A percentile compares a stretch with the other conserved stretches of the same genome.
Conservation (phyloP, 371 early-diverging fungal species). For the Apophysomyces ossiformis region DNA sequence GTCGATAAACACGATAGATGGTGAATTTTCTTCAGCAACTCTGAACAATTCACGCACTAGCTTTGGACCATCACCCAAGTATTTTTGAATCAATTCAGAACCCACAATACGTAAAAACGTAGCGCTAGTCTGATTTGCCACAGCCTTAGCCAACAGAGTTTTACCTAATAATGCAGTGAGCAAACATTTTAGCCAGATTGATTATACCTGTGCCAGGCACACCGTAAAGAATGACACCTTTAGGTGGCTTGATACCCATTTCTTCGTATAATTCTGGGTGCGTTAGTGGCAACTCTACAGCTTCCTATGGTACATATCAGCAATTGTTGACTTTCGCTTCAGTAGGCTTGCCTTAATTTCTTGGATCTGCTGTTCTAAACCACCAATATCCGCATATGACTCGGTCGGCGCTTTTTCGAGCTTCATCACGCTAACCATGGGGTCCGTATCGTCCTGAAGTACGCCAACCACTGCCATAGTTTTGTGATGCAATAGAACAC, state of each 20-base stretch:
- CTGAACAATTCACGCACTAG: conserved; percentile 99
- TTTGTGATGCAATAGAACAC: conserved; percentile 98
- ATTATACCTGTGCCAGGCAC: conserved; percentile 94
- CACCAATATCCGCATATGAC: conserved; percentile 99
- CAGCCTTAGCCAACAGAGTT: conserved; percentile 99
- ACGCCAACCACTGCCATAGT: conserved; percentile 96
- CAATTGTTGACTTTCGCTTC: not conserved
- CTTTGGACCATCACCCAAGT: conserved; percentile 99
- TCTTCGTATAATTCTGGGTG: conserved; percentile 99
- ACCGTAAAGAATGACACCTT: conserved; percentile 99
- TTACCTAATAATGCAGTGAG: conserved; percentile 62
- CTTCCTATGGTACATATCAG: conserved; percentile 64
- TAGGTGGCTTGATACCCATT: conserved; percentile 99
- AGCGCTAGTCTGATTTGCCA: conserved; percentile 99
- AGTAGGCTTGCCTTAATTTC: conserved; percentile 88
- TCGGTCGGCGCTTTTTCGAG: conserved; percentile 99
- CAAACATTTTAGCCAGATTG: not conserved
- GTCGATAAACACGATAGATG: conserved; percentile 99
- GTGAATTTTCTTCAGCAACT: conserved; percentile 99
- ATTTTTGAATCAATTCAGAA: conserved; percentile 99
- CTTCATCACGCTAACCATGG: conserved; percentile 99
- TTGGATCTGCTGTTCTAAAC: conserved; percentile 98
- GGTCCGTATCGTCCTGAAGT: conserved; percentile 97
- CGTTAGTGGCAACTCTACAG: conserved; percentile 99
- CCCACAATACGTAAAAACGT: conserved; percentile 99